A percentile compares a stretch with the other conserved stretches of the same genome.
Conservation (phyloP, 148 eudicot genomes). For the Hydrangea macrophylla region DNA sequence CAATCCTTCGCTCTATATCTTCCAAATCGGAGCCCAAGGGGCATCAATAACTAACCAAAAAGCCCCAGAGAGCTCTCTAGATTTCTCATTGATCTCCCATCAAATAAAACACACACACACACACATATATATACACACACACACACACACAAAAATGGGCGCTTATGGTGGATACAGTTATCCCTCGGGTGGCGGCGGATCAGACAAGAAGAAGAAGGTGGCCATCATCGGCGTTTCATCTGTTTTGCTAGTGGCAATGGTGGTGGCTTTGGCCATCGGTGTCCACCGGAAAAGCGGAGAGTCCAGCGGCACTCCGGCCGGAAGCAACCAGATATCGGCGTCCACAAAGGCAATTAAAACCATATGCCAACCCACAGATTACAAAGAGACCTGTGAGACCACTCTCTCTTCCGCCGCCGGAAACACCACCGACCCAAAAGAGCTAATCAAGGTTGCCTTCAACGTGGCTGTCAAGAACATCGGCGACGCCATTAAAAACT, state of each 20-base stretch:
- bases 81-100: not conserved
- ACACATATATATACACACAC: not conserved
- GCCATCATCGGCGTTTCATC: conserved; percentile 22
- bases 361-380: conserved; percentile 37
- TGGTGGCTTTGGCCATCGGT: conserved; percentile 22
- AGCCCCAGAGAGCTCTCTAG: not conserved
- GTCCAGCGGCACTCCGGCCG: not conserved
- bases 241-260: conserved; percentile 25
- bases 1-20: not conserved
- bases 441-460: conserved; percentile 35
- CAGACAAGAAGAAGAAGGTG: conserved; percentile 20
- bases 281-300: not conserved
- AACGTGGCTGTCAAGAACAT: conserved; percentile 24
- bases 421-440: conserved; percentile 35
- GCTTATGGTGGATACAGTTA: not conserved
- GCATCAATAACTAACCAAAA: not conserved
- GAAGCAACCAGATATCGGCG: conserved; percentile 3
- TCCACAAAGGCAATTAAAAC: conserved; percentile 23
- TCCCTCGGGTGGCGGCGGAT: not conserved
- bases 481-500: conserved; percentile 17
- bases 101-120: not conserved
- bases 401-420: conserved; percentile 23
- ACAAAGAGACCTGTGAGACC: conserved; percentile 26
- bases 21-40: not conserved
- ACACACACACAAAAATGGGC: too few species aligned